Evolutionary conservation across 495 filamentous ascomycete species (phyloP), one percentile per base, ranked within the genome.

Genomic region (Lepidopterella palustris): DNA sequence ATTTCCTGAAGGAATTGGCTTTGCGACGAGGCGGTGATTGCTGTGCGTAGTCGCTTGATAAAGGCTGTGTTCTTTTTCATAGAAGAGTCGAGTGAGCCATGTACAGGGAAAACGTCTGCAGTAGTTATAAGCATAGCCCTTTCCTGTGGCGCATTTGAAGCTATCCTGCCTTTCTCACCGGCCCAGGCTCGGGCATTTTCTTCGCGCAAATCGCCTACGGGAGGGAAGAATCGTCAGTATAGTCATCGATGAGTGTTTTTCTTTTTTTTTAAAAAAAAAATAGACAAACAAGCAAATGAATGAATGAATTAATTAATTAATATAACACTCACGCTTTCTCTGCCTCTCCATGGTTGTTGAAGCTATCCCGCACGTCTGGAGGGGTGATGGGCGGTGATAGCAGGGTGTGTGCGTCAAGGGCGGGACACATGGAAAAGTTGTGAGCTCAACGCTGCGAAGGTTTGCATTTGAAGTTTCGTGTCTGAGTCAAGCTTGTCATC

Each of bases 31-130:
- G 88, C 77, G 58, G 83, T 90, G 60, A 97, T 86, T 40, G 90
- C 88, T 26, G 93, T 96, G 32, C 93, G 89, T 31, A 97, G 79
- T 54, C 95, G 87, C 73, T 96, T 97, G 72, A 99, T 99, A 73
- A 97, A 97, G 58, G 92, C 92, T 11, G 93, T 99, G 68, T 99
- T 99, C 75, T 97, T 99, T 79, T 96, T 97, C 66, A 99, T 80
- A 28, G 92, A 92, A 18, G 95, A 96, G 72, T 99, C 95, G 61
- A 99, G 86, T 25, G 90, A 88, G 57, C 82, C 79, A 72, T 79
- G 82, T 59, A 92, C 84, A 31, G 84, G 79, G 70, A 95, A 95
- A 29, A 95, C 74, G 77, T 88, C 92, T 96, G 66, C 40, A 62
- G 23, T 53, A 24, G 59, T 62, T 39, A 62, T 68, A 21, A 68